These are phyloP conservation scores for Calonectria pauciramosa DNA, from an alignment of 2,329 filamentous ascomycete genomes.

Conservation along the genomic window DNA sequence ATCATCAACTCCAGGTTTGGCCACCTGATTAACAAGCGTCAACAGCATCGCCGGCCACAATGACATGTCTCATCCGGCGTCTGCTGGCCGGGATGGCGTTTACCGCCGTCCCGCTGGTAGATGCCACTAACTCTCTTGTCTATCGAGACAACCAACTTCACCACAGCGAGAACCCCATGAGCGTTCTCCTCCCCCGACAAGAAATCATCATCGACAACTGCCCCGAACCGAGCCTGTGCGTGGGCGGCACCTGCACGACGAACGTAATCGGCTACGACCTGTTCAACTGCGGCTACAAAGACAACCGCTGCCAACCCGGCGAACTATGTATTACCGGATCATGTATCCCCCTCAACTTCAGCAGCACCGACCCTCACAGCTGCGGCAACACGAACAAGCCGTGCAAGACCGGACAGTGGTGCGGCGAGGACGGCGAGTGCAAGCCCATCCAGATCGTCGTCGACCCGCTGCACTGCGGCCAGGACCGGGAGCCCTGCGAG, in stretches of 20 bases:
- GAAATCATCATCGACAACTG: conserved; percentile 25
- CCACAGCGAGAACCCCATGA: conserved; percentile 19
- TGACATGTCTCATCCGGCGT: conserved; percentile 29
- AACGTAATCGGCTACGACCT: conserved; percentile 27
- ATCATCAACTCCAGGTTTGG: conserved; percentile 14
- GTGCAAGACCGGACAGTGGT: conserved; percentile 29
- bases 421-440: conserved; percentile 25
- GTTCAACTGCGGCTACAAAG: conserved; percentile 24
- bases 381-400: conserved; percentile 18
- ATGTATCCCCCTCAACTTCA: conserved; percentile 29
- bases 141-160: conserved; percentile 19
- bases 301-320: conserved; percentile 14
- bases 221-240: conserved; percentile 28
- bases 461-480: conserved; percentile 27
- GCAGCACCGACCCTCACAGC: conserved; percentile 23
- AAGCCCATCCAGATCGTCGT: conserved; percentile 29
- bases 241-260: conserved; percentile 27
- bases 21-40: conserved; percentile 10
- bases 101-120: conserved; percentile 19
- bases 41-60: conserved; percentile 16
- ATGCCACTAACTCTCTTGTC: conserved; percentile 22
- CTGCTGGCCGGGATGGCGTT: conserved; percentile 22
- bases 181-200: conserved; percentile 27
- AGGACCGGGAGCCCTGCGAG: conserved; percentile 8
- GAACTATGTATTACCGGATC: conserved; percentile 27